Base-by-base conservation (phyloP, 129 eudicot species). In the Lonicera japonica region DNA sequence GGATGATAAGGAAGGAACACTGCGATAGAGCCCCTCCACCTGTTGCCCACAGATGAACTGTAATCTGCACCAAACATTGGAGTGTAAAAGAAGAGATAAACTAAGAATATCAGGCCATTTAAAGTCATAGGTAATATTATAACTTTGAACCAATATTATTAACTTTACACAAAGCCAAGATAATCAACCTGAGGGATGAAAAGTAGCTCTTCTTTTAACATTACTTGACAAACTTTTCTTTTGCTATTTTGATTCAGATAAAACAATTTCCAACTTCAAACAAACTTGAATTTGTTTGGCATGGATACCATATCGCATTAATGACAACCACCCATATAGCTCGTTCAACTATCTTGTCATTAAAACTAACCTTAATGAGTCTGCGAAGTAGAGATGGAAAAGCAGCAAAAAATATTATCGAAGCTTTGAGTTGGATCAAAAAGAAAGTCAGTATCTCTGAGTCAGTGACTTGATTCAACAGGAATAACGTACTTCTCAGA, bases 41-140 rank as follows among this genome's bases (percentile, higher is more conserved):
- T 13, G 99, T 83, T 40, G 89, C 89, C 99, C 99, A 94, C 47
- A 94, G 70, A 64, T 83, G 81, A 63, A 94, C 92, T 69, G 88
- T 59, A 56, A 83, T 79, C 99, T 94, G 95, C 67, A 74, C 15
- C 50, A 71, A 46, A 68, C 18, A 63, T 58, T 19, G 19, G 21
- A 8, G 18, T 5, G 29, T 50, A 38, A 63, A 58, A 61, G 24
- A 45, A 22, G n/a, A 51, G 14, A 23, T n/a, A n/a, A n/a, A n/a
- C n/a, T n/a, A n/a, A n/a, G 5, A 10, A 38, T 38, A 4, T 38
- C 5, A 4, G 43, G 43, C 43, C 43, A 38, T 38, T 4, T 10
- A n/a, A 38, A 38, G 43, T 38, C 43, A 4, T 38, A 38, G 10
- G 10, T 43, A 10, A 43, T 43, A 3, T 10, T 43, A 43, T 2